Conservation (phyloP, 148 eudicot genomes). For the Arctostaphylos glauca region DNA sequence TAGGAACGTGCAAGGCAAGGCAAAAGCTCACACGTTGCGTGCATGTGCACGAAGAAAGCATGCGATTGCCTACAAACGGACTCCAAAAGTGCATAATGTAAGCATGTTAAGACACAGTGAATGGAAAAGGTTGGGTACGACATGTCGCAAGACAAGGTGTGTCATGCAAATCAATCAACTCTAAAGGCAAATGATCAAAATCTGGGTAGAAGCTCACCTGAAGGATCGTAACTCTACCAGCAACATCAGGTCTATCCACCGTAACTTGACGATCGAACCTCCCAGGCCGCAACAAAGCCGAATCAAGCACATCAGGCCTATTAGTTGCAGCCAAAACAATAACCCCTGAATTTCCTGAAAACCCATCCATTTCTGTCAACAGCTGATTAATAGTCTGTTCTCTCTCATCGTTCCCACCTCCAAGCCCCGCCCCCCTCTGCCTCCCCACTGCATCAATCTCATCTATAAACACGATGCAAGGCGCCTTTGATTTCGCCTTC, state of each 20-base stretch:
- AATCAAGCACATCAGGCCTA: constrained; percentile 96
- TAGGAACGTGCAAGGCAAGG: too few relatives aligned
- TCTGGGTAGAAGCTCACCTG: constrained; percentile 49
- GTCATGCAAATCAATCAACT: not conserved
- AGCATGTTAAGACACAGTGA: too few relatives aligned
- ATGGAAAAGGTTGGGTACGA: too few relatives aligned
- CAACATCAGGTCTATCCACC: constrained; percentile 96
- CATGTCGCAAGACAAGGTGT: too few relatives aligned
- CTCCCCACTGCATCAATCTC: constrained; percentile 99
- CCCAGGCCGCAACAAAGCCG: constrained; percentile 98
- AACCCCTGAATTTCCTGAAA: constrained; percentile 94
- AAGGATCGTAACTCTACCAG: constrained; percentile 95
- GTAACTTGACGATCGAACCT: constrained; percentile 99
- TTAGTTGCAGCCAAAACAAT: constrained; percentile 97
- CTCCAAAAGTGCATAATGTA: too few relatives aligned
- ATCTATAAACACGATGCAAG: constrained; percentile 96
- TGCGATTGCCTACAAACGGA: too few relatives aligned
- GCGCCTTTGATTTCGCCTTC: constrained; percentile 93
- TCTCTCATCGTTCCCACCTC: constrained; percentile 99
- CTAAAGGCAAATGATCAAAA: not conserved
- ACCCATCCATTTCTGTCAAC: constrained; percentile 99
- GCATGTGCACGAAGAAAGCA: too few relatives aligned
- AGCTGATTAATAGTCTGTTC: constrained; percentile 99
- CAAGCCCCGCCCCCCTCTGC: constrained; percentile 97
- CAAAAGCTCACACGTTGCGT: too few relatives aligned